Evolutionary conservation across 345 rosid species (phyloP), one percentile per base, ranked within the genome.

Genomic region (Carallia pectinifolia): DNA sequence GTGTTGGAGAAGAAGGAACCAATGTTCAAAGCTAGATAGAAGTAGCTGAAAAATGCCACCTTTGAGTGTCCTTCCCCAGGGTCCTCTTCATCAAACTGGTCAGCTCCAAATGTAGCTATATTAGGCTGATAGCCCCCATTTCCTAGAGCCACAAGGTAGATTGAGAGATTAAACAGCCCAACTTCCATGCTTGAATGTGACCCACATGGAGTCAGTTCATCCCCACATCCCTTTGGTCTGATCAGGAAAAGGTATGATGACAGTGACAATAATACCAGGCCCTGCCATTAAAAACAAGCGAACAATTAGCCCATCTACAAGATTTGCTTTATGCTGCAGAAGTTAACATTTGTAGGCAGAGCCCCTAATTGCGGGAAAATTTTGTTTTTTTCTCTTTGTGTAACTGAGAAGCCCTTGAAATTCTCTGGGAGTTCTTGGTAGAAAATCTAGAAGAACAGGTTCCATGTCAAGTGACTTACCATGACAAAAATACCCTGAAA

Each of bases 111-210:
- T 1, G 99, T 92, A 39, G 95, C 98, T 36, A 92, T 96, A 68
- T 80, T 96, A n/a, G 99, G 99, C 53, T 96, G 99, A 77, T 96
- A 96, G 19, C 98, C 99, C 6, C 99, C 99, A 58, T 92, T 84
- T 62, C 99, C 99, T 27, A 96, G 83, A 0, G 99, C 99, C 55
- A 90, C 71, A 7, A 96, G 88, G 82, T 92, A 92, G 66, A 85
- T 92, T 0, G 99, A 96, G 66, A 92, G 81, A 87, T 96, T 92
- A 82, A 96, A 96, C 34, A 96, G 39, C 18, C 82, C 73, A 15
- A 85, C 85, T 85, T 85, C 95, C 71, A 72, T n/a, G 56, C 72
- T 82, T 9, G 98, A 87, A 79, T 96, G 99, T 1, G 85, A 34
- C 6, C 93, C 87, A 17, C 99, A 96, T 0, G 88, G 89, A 33